Percentiles rank a stretch among this genome's conserved stretches.
Conservation (phyloP, 441 rosid species). For the Arabidopsis lyrata region DNA sequence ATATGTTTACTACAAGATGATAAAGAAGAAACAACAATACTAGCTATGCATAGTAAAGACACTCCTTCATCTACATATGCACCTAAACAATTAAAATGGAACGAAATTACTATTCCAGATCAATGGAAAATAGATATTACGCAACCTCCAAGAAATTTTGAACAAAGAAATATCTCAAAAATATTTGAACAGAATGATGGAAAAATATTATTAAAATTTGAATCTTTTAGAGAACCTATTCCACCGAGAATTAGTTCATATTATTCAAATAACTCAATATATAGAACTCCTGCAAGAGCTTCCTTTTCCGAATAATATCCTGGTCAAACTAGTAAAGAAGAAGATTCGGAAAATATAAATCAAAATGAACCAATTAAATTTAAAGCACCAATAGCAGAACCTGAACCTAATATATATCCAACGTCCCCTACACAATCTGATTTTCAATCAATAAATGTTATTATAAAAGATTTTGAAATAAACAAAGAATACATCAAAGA, state of each 20-base stretch:
- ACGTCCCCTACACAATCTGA: not conserved
- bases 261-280: not conserved
- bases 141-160: not conserved
- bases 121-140: not conserved
- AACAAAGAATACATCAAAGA: not conserved
- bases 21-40: not conserved
- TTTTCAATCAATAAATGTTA: not conserved
- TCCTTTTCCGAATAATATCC: not conserved
- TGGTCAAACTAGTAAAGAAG: not conserved
- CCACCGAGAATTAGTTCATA: not conserved
- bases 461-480: not conserved
- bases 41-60: not conserved
- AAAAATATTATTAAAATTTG: not conserved
- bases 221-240: not conserved
- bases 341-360: not conserved
- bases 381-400: not conserved
- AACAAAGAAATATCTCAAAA: not conserved
- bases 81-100: not conserved
- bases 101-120: not conserved
- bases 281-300: no score
- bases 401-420: not conserved
- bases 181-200: not conserved
- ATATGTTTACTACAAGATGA: not conserved
- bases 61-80: not conserved
- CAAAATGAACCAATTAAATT: not conserved